Conservation (phyloP, 371 early-diverging fungal species). For the Mortierella sp. region DNA sequence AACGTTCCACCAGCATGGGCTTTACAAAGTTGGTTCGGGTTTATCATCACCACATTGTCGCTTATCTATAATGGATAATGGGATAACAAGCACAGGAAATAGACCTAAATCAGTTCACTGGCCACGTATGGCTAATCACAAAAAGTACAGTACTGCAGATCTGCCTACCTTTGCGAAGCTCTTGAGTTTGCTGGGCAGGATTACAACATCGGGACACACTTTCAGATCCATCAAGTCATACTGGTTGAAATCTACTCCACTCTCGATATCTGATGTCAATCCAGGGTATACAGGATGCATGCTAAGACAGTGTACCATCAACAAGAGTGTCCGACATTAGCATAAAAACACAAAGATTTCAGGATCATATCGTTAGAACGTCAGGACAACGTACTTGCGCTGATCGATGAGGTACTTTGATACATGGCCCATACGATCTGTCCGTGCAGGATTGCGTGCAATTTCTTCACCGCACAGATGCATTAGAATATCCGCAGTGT, state of each 20-base stretch:
- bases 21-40: constrained; percentile 82
- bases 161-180: constrained; percentile 67
- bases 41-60: constrained; percentile 80
- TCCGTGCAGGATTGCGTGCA: constrained; percentile 58
- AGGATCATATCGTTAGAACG: background rate
- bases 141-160: background rate
- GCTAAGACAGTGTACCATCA: constrained; percentile 5
- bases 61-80: constrained; percentile 52
- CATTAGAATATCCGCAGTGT: constrained; percentile 78
- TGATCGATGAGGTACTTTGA: constrained; percentile 82
- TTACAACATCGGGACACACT: constrained; percentile 84
- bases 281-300: constrained; percentile 53
- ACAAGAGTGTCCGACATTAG: background rate
- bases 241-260: constrained; percentile 53
- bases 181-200: constrained; percentile 79
- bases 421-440: constrained; percentile 77
- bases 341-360: background rate
- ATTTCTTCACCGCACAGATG: constrained; percentile 77
- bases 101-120: background rate
- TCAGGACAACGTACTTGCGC: constrained; percentile 64
- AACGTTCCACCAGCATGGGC: constrained; percentile 80
- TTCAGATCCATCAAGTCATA: constrained; percentile 85
- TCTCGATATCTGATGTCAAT: constrained; percentile 24
- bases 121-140: background rate
- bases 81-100: background rate